A percentile compares a stretch with the other conserved stretches of the same genome.
These are phyloP conservation scores for Saturnispora bothae DNA, from an alignment of 805 yeast genomes.

Conservation along the genomic window DNA sequence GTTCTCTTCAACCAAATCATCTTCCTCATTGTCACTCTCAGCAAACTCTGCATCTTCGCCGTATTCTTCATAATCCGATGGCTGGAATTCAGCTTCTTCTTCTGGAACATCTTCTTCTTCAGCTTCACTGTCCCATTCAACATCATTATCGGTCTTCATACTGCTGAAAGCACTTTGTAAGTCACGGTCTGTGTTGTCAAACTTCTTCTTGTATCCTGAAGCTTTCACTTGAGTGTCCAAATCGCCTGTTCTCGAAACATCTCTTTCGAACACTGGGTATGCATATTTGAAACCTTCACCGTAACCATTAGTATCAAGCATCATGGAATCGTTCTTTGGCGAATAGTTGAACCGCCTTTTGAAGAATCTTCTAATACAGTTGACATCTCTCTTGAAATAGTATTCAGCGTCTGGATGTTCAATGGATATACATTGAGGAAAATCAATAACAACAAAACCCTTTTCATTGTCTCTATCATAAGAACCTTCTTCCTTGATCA, in stretches of 20 bases:
- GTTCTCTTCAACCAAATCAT: conserved; percentile 28
- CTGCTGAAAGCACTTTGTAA: conserved; percentile 64
- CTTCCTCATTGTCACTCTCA: conserved; percentile 26
- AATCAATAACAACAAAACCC: conserved; percentile 88
- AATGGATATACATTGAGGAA: conserved; percentile 95
- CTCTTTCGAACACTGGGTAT: conserved; percentile 72
- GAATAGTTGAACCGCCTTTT: conserved; percentile 63
- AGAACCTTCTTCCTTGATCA: conserved; percentile 51
- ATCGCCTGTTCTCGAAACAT: conserved; percentile 54
- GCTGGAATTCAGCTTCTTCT: not conserved
- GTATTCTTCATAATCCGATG: conserved; percentile 18
- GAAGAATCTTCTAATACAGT: conserved; percentile 79
- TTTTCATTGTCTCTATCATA: conserved; percentile 40
- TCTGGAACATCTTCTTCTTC: conserved; percentile 15
- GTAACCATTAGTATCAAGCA: conserved; percentile 69
- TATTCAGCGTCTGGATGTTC: conserved; percentile 82
- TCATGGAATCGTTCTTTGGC: conserved; percentile 53
- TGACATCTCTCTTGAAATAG: conserved; percentile 87
- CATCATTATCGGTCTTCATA: conserved; percentile 16
- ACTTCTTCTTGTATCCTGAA: conserved; percentile 59
- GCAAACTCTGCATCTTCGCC: conserved; percentile 16
- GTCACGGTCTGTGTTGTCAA: conserved; percentile 39
- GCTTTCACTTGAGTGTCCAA: conserved; percentile 87
- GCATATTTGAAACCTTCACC: conserved; percentile 72
- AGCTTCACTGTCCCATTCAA: conserved; percentile 15